phyloP scores from a whole-genome alignment of 768 basidiomycete species.

The Tylopilus plumbeoviolaceoides region DNA sequence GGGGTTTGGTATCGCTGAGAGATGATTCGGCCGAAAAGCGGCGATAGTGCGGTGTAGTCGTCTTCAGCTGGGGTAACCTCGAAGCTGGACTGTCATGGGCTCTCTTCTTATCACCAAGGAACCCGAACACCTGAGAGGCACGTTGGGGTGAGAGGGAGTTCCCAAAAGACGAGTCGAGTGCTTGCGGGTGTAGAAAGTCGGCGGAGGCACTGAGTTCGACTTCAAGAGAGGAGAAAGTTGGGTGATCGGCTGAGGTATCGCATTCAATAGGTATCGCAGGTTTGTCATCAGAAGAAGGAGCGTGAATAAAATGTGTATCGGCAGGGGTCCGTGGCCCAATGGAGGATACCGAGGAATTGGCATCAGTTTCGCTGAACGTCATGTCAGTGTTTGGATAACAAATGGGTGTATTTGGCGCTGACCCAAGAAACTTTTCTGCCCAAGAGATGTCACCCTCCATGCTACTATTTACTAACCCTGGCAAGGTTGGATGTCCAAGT shows the following conservation, averaged over 20 bases:
- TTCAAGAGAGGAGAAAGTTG: constrained; percentile 65
- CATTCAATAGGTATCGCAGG: constrained; percentile 43
- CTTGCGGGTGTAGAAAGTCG: constrained; percentile 32
- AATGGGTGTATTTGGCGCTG: constrained; percentile 16
- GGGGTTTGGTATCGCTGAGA: constrained; percentile 22
- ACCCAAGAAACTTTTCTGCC: constrained; percentile 76
- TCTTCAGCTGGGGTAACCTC: constrained; percentile 29
- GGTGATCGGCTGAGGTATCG: constrained; percentile 37
- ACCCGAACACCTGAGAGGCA: constrained; percentile 73
- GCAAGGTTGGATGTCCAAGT: constrained; percentile 49
- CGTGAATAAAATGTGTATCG: constrained; percentile 36
- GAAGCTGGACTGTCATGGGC: constrained; percentile 32
- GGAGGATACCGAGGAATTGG: constrained; percentile 41
- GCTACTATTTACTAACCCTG: constrained; percentile 30
- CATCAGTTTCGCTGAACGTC: constrained; percentile 41
- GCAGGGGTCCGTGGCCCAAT: constrained; percentile 53
- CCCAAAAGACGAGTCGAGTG: constrained; percentile 30
- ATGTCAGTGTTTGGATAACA: constrained; percentile 8
- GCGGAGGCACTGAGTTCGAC: constrained; percentile 61
- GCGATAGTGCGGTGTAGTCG: constrained; percentile 17
- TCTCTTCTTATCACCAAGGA: constrained; percentile 53
- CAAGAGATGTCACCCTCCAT: constrained; percentile 77
- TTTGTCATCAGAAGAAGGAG: constrained; percentile 34
- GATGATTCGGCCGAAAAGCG: constrained; percentile 24
- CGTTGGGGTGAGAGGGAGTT: constrained; percentile 55